These are phyloP conservation scores for Claviceps africana DNA, from an alignment of 2,329 filamentous ascomycete genomes.

Conservation along the genomic window DNA sequence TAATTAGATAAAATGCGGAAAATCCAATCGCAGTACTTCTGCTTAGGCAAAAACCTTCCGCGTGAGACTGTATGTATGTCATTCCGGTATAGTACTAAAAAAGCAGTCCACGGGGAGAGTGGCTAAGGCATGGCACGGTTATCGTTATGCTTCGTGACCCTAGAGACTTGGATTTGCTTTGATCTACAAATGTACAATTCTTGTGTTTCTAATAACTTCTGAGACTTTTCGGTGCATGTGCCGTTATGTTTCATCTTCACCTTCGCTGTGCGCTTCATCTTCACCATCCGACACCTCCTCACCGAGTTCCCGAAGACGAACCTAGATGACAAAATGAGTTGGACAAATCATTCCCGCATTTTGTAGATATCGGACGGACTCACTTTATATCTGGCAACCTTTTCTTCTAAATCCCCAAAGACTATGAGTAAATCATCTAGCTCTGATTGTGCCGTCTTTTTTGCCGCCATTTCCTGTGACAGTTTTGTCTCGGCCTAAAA, in stretches of 20 bases:
- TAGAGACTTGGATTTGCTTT: too few relatives aligned
- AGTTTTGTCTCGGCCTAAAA: slow-evolving; percentile 19
- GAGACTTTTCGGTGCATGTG: background rate
- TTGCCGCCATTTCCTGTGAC: slow-evolving; percentile 42
- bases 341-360: background rate
- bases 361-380: slow-evolving; percentile 10
- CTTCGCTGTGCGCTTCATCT: slow-evolving; percentile 35
- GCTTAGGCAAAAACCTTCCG: too few relatives aligned
- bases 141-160: too few relatives aligned
- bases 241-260: slow-evolving; percentile 29
- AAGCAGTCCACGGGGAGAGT: too few relatives aligned
- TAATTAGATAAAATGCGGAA: too few relatives aligned
- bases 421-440: slow-evolving; percentile 72
- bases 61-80: too few relatives aligned
- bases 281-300: slow-evolving; percentile 53
- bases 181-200: background rate
- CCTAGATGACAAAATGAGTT: slow-evolving; percentile 18
- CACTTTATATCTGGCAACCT: slow-evolving; percentile 62
- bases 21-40: too few relatives aligned
- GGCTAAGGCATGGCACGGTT: too few relatives aligned
- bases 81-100: too few relatives aligned
- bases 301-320: slow-evolving; percentile 50
- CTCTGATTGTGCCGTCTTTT: slow-evolving; percentile 52
- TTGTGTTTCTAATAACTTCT: too few relatives aligned
- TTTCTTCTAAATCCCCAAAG: slow-evolving; percentile 68